Percentiles rank a stretch among this genome's conserved stretches.
Evolutionary conservation across 2,329 filamentous ascomycete species (phyloP).

Genomic region (Atkinsonella hypoxylon): DNA sequence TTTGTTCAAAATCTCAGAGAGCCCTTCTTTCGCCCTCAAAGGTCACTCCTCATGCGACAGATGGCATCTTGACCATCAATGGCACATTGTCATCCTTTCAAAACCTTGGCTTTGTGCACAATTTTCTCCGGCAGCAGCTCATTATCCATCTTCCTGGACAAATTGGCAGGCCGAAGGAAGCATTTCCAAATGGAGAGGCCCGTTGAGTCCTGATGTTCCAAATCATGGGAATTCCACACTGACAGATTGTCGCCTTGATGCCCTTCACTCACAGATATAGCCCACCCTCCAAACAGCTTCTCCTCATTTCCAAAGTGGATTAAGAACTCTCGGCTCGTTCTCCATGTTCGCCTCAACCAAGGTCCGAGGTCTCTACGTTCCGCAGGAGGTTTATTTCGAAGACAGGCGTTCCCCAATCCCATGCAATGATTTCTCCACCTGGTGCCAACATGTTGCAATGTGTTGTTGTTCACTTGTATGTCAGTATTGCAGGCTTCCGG

Average conservation of each 20-base stretch:
- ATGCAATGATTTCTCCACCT: slow-evolving; percentile 31
- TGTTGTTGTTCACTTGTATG: slow-evolving; percentile 28
- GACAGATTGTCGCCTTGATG: slow-evolving; percentile 17
- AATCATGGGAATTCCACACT: too few species aligned
- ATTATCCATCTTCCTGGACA: slow-evolving; percentile 37
- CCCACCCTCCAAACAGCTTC: slow-evolving; percentile 26
- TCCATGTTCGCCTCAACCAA: slow-evolving; percentile 32
- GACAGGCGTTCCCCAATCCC: slow-evolving; percentile 32
- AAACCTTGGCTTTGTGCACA: slow-evolving; percentile 25
- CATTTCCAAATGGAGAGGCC: slow-evolving; percentile 36
- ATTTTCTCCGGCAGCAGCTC: slow-evolving; percentile 25
- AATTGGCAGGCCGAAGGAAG: slow-evolving; percentile 26
- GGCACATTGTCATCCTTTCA: slow-evolving; percentile 25
- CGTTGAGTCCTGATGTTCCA: slow-evolving; percentile 22
- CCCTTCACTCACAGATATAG: slow-evolving; percentile 32
- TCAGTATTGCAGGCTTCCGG: slow-evolving; percentile 27
- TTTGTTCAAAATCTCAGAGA: background rate
- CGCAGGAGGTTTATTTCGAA: slow-evolving; percentile 24
- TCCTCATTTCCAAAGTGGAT: slow-evolving; percentile 29
- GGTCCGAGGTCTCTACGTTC: slow-evolving; percentile 31
- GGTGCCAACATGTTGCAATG: slow-evolving; percentile 35
- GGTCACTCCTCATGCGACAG: slow-evolving; percentile 17
- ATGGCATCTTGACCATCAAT: slow-evolving; percentile 30
- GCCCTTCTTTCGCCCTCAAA: slow-evolving; percentile 18
- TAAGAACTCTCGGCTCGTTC: slow-evolving; percentile 30